Base-by-base conservation (phyloP, 768 basidiomycete genomes). In the Lentinus tigrinus region DNA sequence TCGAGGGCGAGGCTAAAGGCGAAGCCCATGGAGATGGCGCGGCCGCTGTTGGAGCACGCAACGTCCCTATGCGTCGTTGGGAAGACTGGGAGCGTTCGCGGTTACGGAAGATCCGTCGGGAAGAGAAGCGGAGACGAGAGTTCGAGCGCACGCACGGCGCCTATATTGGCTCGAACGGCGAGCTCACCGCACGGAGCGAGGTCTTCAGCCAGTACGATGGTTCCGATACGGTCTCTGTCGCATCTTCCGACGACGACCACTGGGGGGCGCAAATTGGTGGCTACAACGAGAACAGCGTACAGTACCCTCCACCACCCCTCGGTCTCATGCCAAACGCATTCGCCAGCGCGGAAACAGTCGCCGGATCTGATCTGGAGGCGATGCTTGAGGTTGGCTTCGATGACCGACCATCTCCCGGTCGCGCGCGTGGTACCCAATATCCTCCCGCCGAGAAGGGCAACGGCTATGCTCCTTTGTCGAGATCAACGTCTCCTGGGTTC, bases 61-160 rank as follows among this genome's bases (percentile, higher is more conserved):
- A 82, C 0, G 84, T 98, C n/a, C 94, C 97, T 0, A 75, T 98
- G 69, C 85, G 96, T n/a, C 83, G 96, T 49, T 99, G 97, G 97
- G 97, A 98, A 74, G 96, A 99, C 66, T 99, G 96, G 97, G 97
- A 99, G 69, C 85, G 95, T 23, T 96, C 94, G 24, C 82, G 97
- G 43, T 78, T 98, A 47, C 88, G 96, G 50, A 98, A 98, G 74
- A 61, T 96, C 31, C 85, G 84, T 60, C 86, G 97, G 2, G 95
- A 97, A 67, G 92, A 94, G 65, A 81, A 88, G 63, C 78, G 93
- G 56, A 76, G 88, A 57, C 79, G 78, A 66, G 94, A 98, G 7
- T 82, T 97, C 63, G 94, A 95, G 67, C 84, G 91, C 43, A 72
- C 78, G 34, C 86, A 91, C 70, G 88, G 89, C 28, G 76, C 81